Percentiles rank a stretch among this genome's conserved stretches.
These are phyloP conservation scores for Aspergillus pseudoterreus DNA, from an alignment of 2,329 filamentous ascomycete species.

Conservation along the genomic window DNA sequence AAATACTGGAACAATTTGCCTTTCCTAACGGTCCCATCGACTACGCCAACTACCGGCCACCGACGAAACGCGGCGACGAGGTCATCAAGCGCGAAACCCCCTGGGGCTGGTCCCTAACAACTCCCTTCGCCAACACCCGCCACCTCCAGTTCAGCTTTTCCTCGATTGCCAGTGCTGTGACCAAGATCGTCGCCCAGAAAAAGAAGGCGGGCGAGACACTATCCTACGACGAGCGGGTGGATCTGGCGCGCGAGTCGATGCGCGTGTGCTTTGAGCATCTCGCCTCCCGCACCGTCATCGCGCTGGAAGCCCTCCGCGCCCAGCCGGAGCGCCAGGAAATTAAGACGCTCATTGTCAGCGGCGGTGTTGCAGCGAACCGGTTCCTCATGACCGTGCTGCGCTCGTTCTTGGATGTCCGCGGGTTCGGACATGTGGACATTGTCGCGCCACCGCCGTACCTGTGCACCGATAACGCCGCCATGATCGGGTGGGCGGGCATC, in stretches of 20 bases:
- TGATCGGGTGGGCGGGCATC: constrained; percentile 91
- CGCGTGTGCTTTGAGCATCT: constrained; percentile 83
- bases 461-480: constrained; percentile 94
- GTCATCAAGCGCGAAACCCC: constrained; percentile 46
- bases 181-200: constrained; percentile 50
- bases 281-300: constrained; percentile 68
- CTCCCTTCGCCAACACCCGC: constrained; percentile 61
- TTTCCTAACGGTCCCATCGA: constrained; percentile 52
- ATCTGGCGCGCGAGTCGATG: constrained; percentile 72
- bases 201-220: constrained; percentile 35
- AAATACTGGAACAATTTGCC: constrained; percentile 73
- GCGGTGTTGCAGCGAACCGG: constrained; percentile 82
- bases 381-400: constrained; percentile 69
- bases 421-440: constrained; percentile 59
- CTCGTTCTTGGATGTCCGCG: constrained; percentile 62
- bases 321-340: constrained; percentile 29
- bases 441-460: constrained; percentile 70
- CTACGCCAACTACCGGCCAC: constrained; percentile 54
- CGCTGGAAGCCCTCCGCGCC: constrained; percentile 48
- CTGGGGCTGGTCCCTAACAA: constrained; percentile 66
- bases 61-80: constrained; percentile 57
- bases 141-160: constrained; percentile 70
- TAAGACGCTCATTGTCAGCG: constrained; percentile 72
- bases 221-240: constrained; percentile 58
- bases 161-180: constrained; percentile 63